Evolutionary conservation across 2,329 filamentous ascomycete species (phyloP).

Genomic region (Colletotrichum gloeosporioides): DNA sequence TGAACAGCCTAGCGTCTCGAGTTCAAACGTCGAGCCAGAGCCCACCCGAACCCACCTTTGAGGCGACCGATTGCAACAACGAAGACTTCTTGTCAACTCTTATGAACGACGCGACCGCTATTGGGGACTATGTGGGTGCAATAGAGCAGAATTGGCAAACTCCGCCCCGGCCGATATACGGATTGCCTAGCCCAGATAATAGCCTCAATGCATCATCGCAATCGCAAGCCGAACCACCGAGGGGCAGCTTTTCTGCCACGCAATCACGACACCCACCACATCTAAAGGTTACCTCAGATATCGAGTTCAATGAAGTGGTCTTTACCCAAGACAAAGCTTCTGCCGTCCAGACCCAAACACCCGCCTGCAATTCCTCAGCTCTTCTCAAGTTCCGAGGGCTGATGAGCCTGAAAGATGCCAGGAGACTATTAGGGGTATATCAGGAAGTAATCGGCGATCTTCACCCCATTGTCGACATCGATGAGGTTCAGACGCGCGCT

Average conservation of each 20-base stretch:
- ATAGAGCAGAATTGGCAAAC: neutral
- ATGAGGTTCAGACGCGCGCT: neutral
- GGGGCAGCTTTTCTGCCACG: neutral
- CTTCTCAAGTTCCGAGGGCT: neutral
- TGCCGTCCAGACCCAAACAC: neutral
- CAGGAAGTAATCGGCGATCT: neutral
- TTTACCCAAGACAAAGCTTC: neutral
- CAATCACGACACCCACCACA: neutral
- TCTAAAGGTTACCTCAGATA: neutral
- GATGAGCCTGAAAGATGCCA: neutral
- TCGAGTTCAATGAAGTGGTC: neutral
- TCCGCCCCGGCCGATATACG: slow-evolving; percentile 25
- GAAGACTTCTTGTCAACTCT: neutral
- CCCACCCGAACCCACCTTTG: neutral
- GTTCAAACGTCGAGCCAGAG: neutral
- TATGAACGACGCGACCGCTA: neutral
- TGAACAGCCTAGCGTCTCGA: slow-evolving; percentile 4
- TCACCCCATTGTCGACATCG: neutral
- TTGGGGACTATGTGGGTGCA: neutral
- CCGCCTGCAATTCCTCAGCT: neutral
- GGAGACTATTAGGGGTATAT: neutral
- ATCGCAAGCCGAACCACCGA: slow-evolving; percentile 23
- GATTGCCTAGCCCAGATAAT: slow-evolving; percentile 31
- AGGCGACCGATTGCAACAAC: neutral
- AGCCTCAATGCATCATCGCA: slow-evolving; percentile 25